Conservation (phyloP, 352 stramenopile species). For the Phytophthora constricta region DNA sequence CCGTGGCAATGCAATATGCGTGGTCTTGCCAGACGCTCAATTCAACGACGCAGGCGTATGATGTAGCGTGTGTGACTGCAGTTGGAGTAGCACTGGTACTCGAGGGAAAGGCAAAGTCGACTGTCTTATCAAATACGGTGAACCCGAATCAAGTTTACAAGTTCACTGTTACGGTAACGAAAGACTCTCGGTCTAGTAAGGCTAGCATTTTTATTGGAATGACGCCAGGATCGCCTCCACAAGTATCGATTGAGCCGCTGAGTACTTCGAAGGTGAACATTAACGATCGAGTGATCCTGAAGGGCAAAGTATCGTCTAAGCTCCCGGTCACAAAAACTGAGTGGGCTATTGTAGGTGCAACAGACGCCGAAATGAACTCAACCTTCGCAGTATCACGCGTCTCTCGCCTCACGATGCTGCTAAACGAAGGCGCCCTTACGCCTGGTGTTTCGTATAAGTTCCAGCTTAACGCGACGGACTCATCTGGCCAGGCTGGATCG, state of each 20-base stretch:
- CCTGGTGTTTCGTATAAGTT: constrained; percentile 57
- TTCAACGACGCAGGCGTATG: constrained; percentile 33
- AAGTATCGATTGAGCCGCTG: constrained; percentile 60
- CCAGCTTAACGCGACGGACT: constrained; percentile 56
- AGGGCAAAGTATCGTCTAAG: constrained; percentile 54
- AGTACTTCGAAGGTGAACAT: constrained; percentile 53
- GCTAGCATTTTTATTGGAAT: constrained; percentile 53
- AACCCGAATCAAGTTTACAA: constrained; percentile 62
- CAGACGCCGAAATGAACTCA: constrained; percentile 23
- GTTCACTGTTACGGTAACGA: constrained; percentile 49
- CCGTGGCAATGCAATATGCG: constrained; percentile 42
- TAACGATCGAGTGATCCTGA: constrained; percentile 64
- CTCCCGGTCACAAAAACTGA: constrained; percentile 47
- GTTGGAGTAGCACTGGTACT: constrained; percentile 27
- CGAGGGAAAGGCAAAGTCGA: constrained; percentile 36
- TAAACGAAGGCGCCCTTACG: constrained; percentile 52
- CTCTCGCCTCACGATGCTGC: constrained; percentile 54
- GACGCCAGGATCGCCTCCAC: constrained; percentile 54
- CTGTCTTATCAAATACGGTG: constrained; percentile 48
- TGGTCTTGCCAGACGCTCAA: constrained; percentile 52
- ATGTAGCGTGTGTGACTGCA: constrained; percentile 40
- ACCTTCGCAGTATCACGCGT: constrained; percentile 54
- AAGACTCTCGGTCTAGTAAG: constrained; percentile 45
- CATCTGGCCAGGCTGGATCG: constrained; percentile 40
- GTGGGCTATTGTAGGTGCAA: constrained; percentile 54